These are phyloP conservation scores for Pseudogymnoascus sp. DNA, from an alignment of 2,329 filamentous ascomycete genomes.

Conservation along the genomic window DNA sequence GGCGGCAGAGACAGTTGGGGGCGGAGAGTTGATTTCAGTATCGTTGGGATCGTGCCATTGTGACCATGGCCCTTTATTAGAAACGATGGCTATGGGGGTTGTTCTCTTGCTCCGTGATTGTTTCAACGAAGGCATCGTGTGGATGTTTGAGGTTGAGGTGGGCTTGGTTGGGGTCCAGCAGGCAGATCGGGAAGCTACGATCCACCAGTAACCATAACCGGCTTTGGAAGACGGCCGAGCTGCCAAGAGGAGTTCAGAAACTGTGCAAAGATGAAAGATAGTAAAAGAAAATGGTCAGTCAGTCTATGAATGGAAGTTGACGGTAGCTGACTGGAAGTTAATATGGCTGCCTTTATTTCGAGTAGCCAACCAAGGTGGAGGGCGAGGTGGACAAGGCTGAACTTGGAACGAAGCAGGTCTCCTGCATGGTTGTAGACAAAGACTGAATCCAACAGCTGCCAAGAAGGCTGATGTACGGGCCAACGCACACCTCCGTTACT, in stretches of 20 bases:
- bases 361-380: not conserved
- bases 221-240: not conserved
- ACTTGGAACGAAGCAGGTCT: not conserved
- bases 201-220: not conserved
- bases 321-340: not conserved
- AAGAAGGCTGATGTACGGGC: not conserved
- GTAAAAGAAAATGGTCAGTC: not conserved
- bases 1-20: not conserved
- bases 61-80: not conserved
- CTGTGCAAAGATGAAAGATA: not conserved
- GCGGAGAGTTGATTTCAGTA: not conserved
- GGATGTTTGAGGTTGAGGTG: conserved; percentile 1
- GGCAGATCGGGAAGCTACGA: conserved; percentile 3
- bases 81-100: conserved; percentile 5
- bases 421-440: not conserved
- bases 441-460: not conserved
- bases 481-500: conserved; percentile 1
- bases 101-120: not conserved
- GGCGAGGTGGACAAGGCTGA: conserved; percentile 6
- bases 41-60: not conserved
- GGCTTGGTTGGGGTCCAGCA: not conserved
- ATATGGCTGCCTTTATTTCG: not conserved
- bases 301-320: not conserved
- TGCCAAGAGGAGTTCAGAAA: not conserved
- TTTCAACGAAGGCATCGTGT: not conserved